Base-by-base conservation (phyloP, 495 filamentous ascomycete genomes). In the Aspergillus conjunctus region DNA sequence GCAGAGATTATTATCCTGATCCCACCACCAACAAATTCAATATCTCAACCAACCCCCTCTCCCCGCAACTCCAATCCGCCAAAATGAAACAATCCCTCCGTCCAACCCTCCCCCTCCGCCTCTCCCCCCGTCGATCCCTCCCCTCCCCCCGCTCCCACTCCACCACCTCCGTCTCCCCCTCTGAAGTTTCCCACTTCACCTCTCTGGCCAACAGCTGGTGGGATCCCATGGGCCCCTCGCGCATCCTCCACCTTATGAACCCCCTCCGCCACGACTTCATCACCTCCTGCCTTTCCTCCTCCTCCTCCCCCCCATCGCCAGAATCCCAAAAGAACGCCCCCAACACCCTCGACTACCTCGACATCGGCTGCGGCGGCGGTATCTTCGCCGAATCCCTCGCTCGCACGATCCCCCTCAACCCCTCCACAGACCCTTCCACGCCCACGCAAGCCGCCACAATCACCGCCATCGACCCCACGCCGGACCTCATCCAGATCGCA, bases 181-280 rank as follows among this genome's bases (percentile, higher is more conserved):
- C 85, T 68, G 94, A 98, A 79, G 81, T 98, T 59, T 88, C 91
- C 43, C 94, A 98, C 78, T 98, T 98, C 83, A 90, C 91, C 67
- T 83, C 86, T 62, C 91, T 98, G 60, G 94, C 95, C 68, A 90
- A 88, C 66, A 87, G 86, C 67, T 98, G 94, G 94, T 98, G 94
- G 94, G 95, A 98, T 75, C 91, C 94, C 2, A 87, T 95, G 75
- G 94, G 94, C 54, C 86, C 92, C 18, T 97, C 92, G 0, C 86
- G 93, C 14, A 87, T 96, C 62, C 87, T 98, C 2, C 95, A 98
- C 73, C 87, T 95, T 51, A 98, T 98, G 94, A 98, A 98, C 79
- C 94, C 95, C 10, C 85, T 95, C 44, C 92, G 94, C 33, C 92
- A 97, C 73, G 87, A 91, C 68, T 98, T 98, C 78, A 94, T 98